These are phyloP conservation scores for Phlebiopsis flavidoalba DNA, from an alignment of 768 basidiomycete species.

Conservation along the genomic window DNA sequence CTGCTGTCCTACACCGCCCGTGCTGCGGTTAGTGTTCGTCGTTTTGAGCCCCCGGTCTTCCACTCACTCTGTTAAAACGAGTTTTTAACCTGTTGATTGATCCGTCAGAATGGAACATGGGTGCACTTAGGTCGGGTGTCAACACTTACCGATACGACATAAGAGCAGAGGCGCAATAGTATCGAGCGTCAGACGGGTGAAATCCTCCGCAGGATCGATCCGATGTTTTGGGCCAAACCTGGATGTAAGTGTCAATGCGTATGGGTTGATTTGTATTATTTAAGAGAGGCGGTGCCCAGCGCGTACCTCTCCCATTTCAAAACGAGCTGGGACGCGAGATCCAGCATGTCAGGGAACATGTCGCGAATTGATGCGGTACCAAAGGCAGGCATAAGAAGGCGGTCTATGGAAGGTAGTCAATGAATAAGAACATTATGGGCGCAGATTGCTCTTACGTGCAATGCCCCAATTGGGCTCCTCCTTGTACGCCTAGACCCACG, in stretches of 20 bases:
- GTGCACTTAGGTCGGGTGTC: background rate
- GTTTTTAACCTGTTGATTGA: slow-evolving; percentile 33
- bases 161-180: slow-evolving; percentile 40
- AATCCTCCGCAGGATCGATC: slow-evolving; percentile 42
- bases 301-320: slow-evolving; percentile 39
- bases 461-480: slow-evolving; percentile 44
- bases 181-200: slow-evolving; percentile 43
- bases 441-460: slow-evolving; percentile 30
- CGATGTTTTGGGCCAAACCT: slow-evolving; percentile 38
- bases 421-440: background rate
- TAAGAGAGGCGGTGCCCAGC: background rate
- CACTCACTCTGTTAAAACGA: slow-evolving; percentile 37
- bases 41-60: no score
- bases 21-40: background rate
- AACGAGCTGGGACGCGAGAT: slow-evolving; percentile 38
- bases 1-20: slow-evolving; percentile 22
- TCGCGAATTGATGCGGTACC: slow-evolving; percentile 36
- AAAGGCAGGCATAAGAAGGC: slow-evolving; percentile 38
- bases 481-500: slow-evolving; percentile 24
- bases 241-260: background rate
- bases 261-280: background rate
- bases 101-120: background rate
- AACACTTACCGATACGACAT: slow-evolving; percentile 33
- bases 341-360: slow-evolving; percentile 46
- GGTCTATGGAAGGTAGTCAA: slow-evolving; percentile 20